Evolutionary conservation across 768 basidiomycete species (phyloP), one percentile per base, ranked within the genome.

Genomic region (Amanita pallidorosea): DNA sequence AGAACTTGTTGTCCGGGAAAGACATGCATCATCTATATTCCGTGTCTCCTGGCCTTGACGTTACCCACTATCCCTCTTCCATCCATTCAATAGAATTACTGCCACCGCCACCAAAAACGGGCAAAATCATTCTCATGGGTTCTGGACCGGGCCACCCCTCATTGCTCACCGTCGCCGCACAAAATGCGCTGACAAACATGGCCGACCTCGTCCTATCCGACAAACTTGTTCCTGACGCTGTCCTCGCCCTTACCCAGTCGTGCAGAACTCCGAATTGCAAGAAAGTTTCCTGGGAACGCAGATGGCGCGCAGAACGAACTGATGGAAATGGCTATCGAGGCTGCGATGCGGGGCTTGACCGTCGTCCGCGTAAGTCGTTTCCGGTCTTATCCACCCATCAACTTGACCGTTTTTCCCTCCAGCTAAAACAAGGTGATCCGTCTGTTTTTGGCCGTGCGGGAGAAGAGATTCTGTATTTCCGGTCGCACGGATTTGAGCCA

Each of bases 361-460:
- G 94, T 99, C 22, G 87, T 99, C 31, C 73, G 95, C 48, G 88
- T 90, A 59, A 44, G 85, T 52, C 31, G 45, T 42, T 34, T 27
- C 46, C 49, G 49, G 38, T 52, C 27, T 43, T 56, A 18, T 40
- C 54, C 18, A 17, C 29, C 27, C 33, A 25, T 22, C 15, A 37
- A 47, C 22, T 38, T 33, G 6, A 9, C 0, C 18, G 7, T 49
- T 15, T 52, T 23, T 23, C 23, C 44, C 40, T 40, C 18, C 45
- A 91, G 88, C 74, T 99, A 15, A 98, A 99, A 69, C 96, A 98
- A 73, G 96, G 96, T 11, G 96, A 99, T 63, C 96, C 96, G 9
- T 83, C 86, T 13, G 81, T 99, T 0, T 99, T 96, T 61, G 96
- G 90, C 3, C 83, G 96, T 20, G 86, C 86, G 0, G 94, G 94